phyloP scores from a whole-genome alignment of 306 rosid species.

The Chamaecrista fasciculata region DNA sequence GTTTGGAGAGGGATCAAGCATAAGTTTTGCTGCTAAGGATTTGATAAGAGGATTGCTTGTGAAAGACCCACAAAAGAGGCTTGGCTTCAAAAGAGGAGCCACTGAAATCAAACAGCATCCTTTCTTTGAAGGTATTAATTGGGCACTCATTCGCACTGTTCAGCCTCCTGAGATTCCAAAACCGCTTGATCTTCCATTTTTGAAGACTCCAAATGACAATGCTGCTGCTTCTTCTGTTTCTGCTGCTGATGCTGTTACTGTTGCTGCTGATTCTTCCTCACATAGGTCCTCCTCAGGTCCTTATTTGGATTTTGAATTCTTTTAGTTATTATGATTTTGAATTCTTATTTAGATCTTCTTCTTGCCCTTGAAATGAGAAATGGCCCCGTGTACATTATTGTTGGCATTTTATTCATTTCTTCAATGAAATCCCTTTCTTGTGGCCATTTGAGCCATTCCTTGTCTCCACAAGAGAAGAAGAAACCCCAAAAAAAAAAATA shows the following conservation, averaged over 20 bases:
- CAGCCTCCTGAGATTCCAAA: constrained; percentile 59
- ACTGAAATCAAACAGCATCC: constrained; percentile 62
- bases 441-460: background rate
- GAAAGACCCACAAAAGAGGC: constrained; percentile 58
- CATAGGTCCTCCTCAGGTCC: constrained; percentile 50
- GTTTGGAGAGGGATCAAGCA: constrained; percentile 45
- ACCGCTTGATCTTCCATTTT: constrained; percentile 42
- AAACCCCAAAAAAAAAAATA: background rate
- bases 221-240: no score
- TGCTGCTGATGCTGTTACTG: constrained; percentile 29
- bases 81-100: constrained; percentile 56
- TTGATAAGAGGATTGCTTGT: constrained; percentile 49
- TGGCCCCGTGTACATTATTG: constrained; percentile 18
- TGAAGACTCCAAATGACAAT: constrained; percentile 3
- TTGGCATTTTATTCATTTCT: constrained; percentile 31
- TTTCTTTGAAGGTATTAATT: constrained; percentile 52
- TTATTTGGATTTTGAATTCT: constrained; percentile 62
- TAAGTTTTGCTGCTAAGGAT: constrained; percentile 53
- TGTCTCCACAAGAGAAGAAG: background rate
- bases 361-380: constrained; percentile 12
- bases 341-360: background rate
- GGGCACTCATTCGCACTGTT: constrained; percentile 59
- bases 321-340: constrained; percentile 32
- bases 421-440: constrained; percentile 26
- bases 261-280: constrained; percentile 35